A percentile compares a stretch with the other conserved stretches of the same genome.
These are phyloP conservation scores for Monotropa hypopitys DNA, from an alignment of 179 eudicot genomes.

Conservation along the genomic window DNA sequence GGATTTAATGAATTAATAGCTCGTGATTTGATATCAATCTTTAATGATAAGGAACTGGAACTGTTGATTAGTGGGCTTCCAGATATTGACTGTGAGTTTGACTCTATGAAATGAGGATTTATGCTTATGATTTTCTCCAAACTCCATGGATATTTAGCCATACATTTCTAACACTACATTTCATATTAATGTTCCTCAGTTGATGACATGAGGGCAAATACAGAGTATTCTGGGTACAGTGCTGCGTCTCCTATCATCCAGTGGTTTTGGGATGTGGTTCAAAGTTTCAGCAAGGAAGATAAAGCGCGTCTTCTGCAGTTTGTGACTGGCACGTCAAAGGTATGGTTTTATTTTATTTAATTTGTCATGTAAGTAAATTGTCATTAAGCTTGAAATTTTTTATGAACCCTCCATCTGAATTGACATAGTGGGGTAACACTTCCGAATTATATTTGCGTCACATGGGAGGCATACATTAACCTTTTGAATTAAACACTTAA, in stretches of 20 bases:
- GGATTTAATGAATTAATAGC: constrained; percentile 90
- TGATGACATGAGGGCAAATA: constrained; percentile 89
- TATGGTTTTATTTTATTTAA: too few relatives aligned
- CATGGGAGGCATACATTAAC: too few relatives aligned
- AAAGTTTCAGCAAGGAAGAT: constrained; percentile 82
- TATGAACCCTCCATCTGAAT: too few relatives aligned
- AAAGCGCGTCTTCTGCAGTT: constrained; percentile 88
- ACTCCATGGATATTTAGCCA: constrained; percentile 5
- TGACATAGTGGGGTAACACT: too few relatives aligned
- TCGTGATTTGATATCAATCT: constrained; percentile 76
- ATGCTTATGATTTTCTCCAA: background rate
- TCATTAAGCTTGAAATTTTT: too few relatives aligned
- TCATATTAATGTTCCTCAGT: constrained; percentile 47
- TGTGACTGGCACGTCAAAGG: constrained; percentile 98
- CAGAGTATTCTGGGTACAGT: constrained; percentile 87
- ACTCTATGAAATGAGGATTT: too few relatives aligned
- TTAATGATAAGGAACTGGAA: constrained; percentile 95
- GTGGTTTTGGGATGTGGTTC: constrained; percentile 98
- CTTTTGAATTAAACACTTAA: too few relatives aligned
- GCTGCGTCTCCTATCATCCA: constrained; percentile 67
- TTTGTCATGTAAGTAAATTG: too few relatives aligned
- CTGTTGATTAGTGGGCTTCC: constrained; percentile 97
- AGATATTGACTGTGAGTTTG: constrained; percentile 82
- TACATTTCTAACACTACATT: too few relatives aligned
- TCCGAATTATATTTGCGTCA: too few relatives aligned